These are phyloP conservation scores for Astrothelium macrocarpum DNA, from an alignment of 495 filamentous ascomycete genomes.

Conservation along the genomic window DNA sequence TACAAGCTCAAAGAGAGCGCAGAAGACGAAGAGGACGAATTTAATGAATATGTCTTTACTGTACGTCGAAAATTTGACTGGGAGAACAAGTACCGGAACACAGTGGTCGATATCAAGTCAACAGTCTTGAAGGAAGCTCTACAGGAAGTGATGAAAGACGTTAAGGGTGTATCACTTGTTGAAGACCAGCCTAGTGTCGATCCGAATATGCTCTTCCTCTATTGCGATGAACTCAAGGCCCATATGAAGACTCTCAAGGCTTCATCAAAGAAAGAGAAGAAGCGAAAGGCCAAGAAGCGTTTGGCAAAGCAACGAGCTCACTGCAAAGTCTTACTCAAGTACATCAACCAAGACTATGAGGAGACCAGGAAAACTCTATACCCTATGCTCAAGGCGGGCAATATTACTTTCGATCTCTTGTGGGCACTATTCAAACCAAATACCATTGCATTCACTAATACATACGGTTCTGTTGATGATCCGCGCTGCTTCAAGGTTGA, in stretches of 20 bases:
- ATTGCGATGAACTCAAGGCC: constrained; percentile 64
- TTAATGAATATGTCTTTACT: constrained; percentile 78
- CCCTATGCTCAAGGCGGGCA: constrained; percentile 70
- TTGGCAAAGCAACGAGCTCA: constrained; percentile 48
- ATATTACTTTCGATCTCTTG: constrained; percentile 81
- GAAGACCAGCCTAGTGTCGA: constrained; percentile 69
- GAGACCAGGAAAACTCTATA: constrained; percentile 72
- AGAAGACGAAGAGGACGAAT: constrained; percentile 65
- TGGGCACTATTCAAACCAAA: constrained; percentile 93
- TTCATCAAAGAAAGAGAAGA: constrained; percentile 49
- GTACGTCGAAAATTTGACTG: constrained; percentile 78
- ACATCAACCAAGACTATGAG: constrained; percentile 73
- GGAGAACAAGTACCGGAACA: constrained; percentile 75
- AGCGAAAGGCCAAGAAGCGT: constrained; percentile 56
- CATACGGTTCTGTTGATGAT: constrained; percentile 70
- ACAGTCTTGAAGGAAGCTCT: constrained; percentile 65
- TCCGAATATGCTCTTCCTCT: constrained; percentile 83
- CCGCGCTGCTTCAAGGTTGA: constrained; percentile 88
- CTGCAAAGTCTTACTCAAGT: constrained; percentile 68
- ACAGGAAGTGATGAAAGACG: constrained; percentile 65
- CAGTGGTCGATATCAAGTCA: constrained; percentile 79
- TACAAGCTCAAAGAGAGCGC: constrained; percentile 76
- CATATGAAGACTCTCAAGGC: constrained; percentile 57
- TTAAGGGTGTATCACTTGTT: constrained; percentile 71
- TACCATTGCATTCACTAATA: constrained; percentile 70